phyloP scores from a whole-genome alignment of 106 monocot species.

The Allium cepa region DNA sequence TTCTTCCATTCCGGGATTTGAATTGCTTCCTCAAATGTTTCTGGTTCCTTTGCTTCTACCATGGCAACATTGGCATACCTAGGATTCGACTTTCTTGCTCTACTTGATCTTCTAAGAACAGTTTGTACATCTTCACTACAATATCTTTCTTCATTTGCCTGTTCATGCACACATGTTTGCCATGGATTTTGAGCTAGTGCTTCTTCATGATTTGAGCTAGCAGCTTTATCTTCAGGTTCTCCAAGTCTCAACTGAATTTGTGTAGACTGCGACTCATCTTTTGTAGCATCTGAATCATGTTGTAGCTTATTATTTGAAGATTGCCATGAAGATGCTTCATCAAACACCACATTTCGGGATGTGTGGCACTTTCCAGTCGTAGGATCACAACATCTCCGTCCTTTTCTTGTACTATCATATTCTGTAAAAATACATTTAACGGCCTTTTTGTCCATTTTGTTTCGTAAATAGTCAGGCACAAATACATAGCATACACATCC shows the following conservation, averaged over 20 bases:
- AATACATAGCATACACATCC: slow-evolving; percentile 12
- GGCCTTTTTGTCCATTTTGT: background rate
- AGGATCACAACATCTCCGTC: slow-evolving; percentile 18
- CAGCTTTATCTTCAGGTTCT: background rate
- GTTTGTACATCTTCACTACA: background rate
- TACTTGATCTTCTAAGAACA: background rate
- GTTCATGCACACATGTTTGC: background rate
- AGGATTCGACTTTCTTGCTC: background rate
- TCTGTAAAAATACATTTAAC: slow-evolving; percentile 11
- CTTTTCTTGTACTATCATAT: slow-evolving; percentile 18
- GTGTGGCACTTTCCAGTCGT: slow-evolving; percentile 6
- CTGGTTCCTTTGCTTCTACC: background rate
- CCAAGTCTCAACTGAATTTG: background rate
- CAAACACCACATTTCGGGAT: slow-evolving; percentile 22
- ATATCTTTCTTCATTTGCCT: background rate
- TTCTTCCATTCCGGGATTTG: background rate
- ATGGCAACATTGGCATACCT: background rate
- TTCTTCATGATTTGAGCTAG: too few relatives aligned
- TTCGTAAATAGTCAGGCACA: slow-evolving; percentile 8
- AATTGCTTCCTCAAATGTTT: background rate
- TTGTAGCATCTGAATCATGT: background rate
- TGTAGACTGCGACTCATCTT: background rate
- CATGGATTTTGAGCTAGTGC: background rate
- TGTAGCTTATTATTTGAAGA: background rate
- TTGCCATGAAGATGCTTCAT: slow-evolving; percentile 23